Evolutionary conservation across 169 alveolate genomes (phyloP).

Genomic region (Besnoitia besnoiti): DNA sequence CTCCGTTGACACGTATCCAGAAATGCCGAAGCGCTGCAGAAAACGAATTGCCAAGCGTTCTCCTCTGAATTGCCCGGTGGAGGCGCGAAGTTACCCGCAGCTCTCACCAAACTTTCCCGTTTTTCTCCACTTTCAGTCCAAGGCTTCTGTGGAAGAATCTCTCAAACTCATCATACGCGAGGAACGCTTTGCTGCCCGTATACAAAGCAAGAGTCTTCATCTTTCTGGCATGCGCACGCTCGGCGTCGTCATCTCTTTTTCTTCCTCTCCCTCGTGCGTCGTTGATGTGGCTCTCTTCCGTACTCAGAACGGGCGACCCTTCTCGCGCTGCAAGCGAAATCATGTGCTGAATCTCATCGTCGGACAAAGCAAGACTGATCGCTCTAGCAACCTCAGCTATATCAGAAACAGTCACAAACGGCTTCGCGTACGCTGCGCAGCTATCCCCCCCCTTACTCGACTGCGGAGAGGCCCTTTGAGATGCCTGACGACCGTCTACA

Average conservation of each 20-base stretch:
- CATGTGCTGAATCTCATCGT: constrained; percentile 15
- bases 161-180: neutral
- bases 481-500: neutral
- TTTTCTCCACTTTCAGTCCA: neutral
- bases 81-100: too few relatives aligned
- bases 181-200: neutral
- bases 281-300: neutral
- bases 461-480: neutral
- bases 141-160: neutral
- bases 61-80: too few relatives aligned
- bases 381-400: neutral
- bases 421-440: neutral
- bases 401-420: neutral
- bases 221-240: neutral
- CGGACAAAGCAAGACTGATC: neutral
- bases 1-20: too few relatives aligned
- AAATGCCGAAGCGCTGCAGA: too few relatives aligned
- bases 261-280: neutral
- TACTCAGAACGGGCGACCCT: neutral
- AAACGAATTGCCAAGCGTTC: too few relatives aligned
- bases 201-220: neutral
- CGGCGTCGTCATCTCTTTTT: neutral
- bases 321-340: neutral
- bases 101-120: constrained; percentile 30
- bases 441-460: too few relatives aligned